These are phyloP conservation scores for Trichoderma aggressivum DNA, from an alignment of 2,329 filamentous ascomycete species.

Conservation along the genomic window DNA sequence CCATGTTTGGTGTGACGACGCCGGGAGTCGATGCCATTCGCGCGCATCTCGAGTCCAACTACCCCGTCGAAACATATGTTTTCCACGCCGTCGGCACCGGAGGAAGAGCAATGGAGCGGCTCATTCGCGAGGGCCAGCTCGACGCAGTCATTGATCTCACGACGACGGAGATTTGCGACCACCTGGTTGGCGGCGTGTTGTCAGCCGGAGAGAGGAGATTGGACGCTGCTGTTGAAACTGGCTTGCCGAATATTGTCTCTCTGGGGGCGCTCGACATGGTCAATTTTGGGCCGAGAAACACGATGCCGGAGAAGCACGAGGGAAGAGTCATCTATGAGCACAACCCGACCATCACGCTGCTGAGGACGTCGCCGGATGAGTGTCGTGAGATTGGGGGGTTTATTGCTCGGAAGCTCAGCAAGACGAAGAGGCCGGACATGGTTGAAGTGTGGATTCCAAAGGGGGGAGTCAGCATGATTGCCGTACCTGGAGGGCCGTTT, in stretches of 20 bases:
- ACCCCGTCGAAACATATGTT: constrained; percentile 56
- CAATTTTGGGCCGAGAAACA: constrained; percentile 58
- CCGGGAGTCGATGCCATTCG: constrained; percentile 58
- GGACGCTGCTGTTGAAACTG: constrained; percentile 52
- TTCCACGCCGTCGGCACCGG: constrained; percentile 70
- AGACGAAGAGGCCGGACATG: constrained; percentile 36
- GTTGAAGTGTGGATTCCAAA: constrained; percentile 58
- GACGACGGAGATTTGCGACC: constrained; percentile 65
- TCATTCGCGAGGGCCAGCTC: constrained; percentile 55
- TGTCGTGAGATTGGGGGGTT: constrained; percentile 52
- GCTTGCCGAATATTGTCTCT: constrained; percentile 53
- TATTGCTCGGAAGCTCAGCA: constrained; percentile 52
- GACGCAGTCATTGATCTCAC: constrained; percentile 69
- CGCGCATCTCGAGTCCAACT: constrained; percentile 43
- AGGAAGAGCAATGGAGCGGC: constrained; percentile 64
- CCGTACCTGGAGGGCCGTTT: constrained; percentile 52
- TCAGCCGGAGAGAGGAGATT: constrained; percentile 56
- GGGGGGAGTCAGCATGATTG: constrained; percentile 60
- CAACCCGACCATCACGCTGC: constrained; percentile 63
- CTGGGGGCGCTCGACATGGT: constrained; percentile 58
- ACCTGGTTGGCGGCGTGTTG: constrained; percentile 61
- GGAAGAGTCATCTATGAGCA: constrained; percentile 57
- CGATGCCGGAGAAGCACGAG: constrained; percentile 53
- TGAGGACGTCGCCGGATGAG: constrained; percentile 61
- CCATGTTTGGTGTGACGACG: constrained; percentile 74